Conservation (phyloP, 305 asterid genomes). For the Fraxinus greggii region DNA sequence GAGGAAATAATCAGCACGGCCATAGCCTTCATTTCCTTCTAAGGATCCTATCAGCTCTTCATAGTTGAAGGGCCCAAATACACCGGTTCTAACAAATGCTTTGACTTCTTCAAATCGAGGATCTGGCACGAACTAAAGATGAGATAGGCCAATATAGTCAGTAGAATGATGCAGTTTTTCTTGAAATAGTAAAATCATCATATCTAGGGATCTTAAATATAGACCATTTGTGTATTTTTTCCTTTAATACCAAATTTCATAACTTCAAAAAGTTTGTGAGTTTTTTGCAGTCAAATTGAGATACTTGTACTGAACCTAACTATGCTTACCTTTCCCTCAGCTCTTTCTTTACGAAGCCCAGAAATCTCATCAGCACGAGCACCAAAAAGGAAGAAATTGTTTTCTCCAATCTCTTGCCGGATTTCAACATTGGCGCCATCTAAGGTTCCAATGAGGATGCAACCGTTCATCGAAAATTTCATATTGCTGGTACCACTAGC, state of each 20-base stretch:
- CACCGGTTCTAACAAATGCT: conserved; percentile 47
- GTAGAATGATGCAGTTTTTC: neutral
- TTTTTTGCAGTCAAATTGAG: neutral
- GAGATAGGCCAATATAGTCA: neutral
- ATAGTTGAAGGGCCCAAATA: conserved; percentile 50
- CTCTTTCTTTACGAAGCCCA: conserved; percentile 57
- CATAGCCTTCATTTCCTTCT: conserved; percentile 72
- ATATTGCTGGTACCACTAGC: conserved; percentile 78
- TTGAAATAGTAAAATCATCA: neutral
- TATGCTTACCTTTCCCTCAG: conserved; percentile 56
- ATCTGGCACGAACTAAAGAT: conserved; percentile 53
- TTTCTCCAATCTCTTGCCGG: conserved; percentile 60
- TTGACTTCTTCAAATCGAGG: conserved; percentile 70
- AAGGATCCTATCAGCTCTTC: conserved; percentile 56
- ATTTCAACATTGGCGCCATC: conserved; percentile 77
- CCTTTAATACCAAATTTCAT: neutral
- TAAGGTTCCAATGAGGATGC: conserved; percentile 60
- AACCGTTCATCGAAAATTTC: conserved; percentile 69
- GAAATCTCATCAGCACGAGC: conserved; percentile 59
- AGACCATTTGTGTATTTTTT: neutral
- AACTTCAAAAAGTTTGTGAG: neutral
- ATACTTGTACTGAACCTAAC: neutral
- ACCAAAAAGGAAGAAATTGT: conserved; percentile 62
- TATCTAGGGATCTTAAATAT: neutral
- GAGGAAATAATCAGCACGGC: conserved; percentile 69